Base-by-base conservation (phyloP, 805 yeast species). In the Teunomyces atbi region DNA sequence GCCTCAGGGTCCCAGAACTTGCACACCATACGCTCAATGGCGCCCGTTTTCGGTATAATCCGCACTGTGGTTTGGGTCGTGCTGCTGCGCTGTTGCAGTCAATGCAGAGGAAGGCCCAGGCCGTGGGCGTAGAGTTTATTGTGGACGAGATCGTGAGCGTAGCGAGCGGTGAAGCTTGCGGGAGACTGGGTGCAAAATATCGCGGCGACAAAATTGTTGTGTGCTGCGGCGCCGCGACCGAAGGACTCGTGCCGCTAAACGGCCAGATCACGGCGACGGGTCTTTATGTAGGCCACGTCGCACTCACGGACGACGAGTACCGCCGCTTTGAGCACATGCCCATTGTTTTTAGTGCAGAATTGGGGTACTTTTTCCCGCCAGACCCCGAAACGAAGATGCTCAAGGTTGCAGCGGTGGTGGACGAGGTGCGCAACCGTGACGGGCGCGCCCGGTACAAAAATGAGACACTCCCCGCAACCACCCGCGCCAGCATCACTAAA, bases 121-220 rank as follows among this genome's bases (percentile, higher is more conserved):
- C 15, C 3, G 39, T 7, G 2, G 28, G 39, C 2, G 39, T 21
- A 6, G 15, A 6, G 28, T 21, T 36, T 36, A 28, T 21, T 5
- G 21, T 26, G 5, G 28, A 36, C 28, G 39, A 21, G 16, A 19
- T 20, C 6, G 28, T 36, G 3, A n/a, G 18, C 8, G 39, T 36
- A 5, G 28, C 5, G 4, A 13, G 23, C 39, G 28, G 19, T 10
- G 26, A 5, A 5, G 23, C 18, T 1, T 10, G 15, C 12, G 23
- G 27, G 27, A 19, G n/a, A 36, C 39, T 36, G 39, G 39, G 39
- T 36, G 39, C 39, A 36, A 36, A 36, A 21, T 36, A 36, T 15
- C n/a, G 2, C 5, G 28, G 39, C 28, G 39, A 36, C 27, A 36
- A 36, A 13, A 36, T 19, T 12, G 28, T 36, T 5, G 39, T 36